Evolutionary conservation across 345 rosid genomes (phyloP), one percentile per base, ranked within the genome.

Genomic region (Eucalyptus tenuipes): DNA sequence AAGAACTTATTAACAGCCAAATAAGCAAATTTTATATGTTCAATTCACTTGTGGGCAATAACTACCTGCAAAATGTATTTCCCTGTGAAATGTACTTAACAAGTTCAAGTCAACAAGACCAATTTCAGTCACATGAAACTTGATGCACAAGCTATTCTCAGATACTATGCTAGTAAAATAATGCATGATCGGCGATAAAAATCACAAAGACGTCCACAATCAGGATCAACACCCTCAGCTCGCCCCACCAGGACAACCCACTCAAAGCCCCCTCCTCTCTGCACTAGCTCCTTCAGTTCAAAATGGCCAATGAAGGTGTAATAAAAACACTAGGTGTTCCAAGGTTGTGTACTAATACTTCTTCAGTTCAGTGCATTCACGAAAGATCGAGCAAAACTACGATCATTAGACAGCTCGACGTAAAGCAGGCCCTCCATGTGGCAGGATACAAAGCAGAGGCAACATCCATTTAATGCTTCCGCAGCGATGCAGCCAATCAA

Each of bases 401-500:
- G 47, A 22, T 50, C 47, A 55, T 86, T 31, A 27, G 86, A 47
- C 47, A 11, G 47, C 84, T 75, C 84, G 44, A 40, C 84, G 27
- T 57, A 29, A 52, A 57, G 84, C 84, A 20, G 84, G 84, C 84
- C 84, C 1, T 75, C 47, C 71, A 47, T 48, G 47, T 47, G 80
- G 80, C n/a, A 94, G 99, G 99, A 97, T 98, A 98, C 98, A 91
- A 96, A 96, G 93, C 99, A 98, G 71, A 98, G 94, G 95, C 98
- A 96, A 89, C 98, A 95, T 89, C 98, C 96, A 89, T 90, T 93
- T 85, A 97, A 93, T 64, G 97, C 92, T 92, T 96, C 99, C 89
- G 99, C 99, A 85, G 99, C 99, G 49, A 96, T 94, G 94, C 97
- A 98, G 85, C 99, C 99, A 20, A 96, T 94, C 88, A 95, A 87